Conservation (phyloP, 108 stramenopile species). For the Fragilaria crotonensis region DNA sequence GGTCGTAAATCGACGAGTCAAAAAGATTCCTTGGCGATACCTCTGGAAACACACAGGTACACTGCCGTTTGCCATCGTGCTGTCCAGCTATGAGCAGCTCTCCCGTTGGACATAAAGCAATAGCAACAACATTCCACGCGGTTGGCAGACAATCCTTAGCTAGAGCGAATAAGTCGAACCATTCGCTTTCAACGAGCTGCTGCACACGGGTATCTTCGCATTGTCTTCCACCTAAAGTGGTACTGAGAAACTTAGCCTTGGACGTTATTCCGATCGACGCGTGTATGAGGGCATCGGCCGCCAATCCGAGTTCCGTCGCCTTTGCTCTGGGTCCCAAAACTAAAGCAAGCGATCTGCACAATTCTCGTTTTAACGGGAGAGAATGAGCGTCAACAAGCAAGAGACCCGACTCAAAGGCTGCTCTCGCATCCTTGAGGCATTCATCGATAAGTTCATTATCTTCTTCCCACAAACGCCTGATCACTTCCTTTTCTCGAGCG, state of each 20-base stretch:
- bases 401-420: conserved; percentile 20
- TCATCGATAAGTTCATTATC: background rate
- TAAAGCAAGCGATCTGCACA: conserved; percentile 60
- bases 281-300: conserved; percentile 23
- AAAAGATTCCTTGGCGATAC: background rate
- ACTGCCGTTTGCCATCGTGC: background rate
- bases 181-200: conserved; percentile 1
- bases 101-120: conserved; percentile 56
- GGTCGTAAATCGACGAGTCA: conserved; percentile 17
- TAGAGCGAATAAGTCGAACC: conserved; percentile 3
- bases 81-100: conserved; percentile 41
- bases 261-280: conserved; percentile 29
- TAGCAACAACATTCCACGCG: conserved; percentile 42
- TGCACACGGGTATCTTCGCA: conserved; percentile 23
- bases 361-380: conserved; percentile 29
- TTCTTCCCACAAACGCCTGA: conserved; percentile 35
- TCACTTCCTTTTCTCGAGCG: conserved; percentile 24
- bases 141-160: conserved; percentile 20
- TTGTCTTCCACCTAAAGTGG: background rate
- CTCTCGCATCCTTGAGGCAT: conserved; percentile 13
- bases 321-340: conserved; percentile 36
- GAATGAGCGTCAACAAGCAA: conserved; percentile 22
- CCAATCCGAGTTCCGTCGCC: background rate
- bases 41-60: conserved; percentile 33
- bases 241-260: conserved; percentile 2